Percentiles rank a stretch among this genome's conserved stretches.
Evolutionary conservation across 352 stramenopile genomes (phyloP).

Genomic region (Phytophthora capsici): DNA sequence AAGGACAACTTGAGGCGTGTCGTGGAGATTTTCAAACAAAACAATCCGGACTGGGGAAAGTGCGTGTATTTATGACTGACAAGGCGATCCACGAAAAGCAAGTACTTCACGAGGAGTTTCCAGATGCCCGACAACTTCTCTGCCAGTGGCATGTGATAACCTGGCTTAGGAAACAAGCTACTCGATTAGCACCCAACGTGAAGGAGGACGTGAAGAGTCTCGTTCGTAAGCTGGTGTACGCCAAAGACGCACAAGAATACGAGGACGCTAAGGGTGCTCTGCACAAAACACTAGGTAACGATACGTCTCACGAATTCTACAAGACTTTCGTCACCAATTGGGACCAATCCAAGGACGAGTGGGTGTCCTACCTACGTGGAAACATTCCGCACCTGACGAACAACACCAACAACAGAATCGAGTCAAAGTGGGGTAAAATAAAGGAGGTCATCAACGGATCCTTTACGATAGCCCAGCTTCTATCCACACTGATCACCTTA

Average conservation of each 20-base stretch:
- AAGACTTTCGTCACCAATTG: not conserved
- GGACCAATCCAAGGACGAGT: not conserved
- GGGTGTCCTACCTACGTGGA: too few species aligned
- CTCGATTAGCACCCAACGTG: not conserved
- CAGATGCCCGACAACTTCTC: not conserved
- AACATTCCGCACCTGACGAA: too few species aligned
- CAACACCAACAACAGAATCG: too few species aligned
- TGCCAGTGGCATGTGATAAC: conserved; percentile 14
- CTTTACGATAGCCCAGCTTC: too few species aligned
- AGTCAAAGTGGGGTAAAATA: too few species aligned
- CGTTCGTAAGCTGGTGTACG: conserved; percentile 7
- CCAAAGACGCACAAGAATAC: not conserved
- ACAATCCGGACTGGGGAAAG: conserved; percentile 7
- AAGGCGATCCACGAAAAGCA: conserved; percentile 18
- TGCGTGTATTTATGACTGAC: conserved; percentile 4
- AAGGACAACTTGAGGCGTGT: conserved; percentile 15
- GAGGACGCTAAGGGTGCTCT: not conserved
- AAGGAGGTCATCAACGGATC: too few species aligned
- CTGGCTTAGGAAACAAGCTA: conserved; percentile 15
- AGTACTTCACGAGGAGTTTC: not conserved
- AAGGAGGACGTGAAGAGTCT: conserved; percentile 10
- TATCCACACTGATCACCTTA: too few species aligned
- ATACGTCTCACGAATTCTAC: not conserved
- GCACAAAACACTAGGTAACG: not conserved
- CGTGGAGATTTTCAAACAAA: conserved; percentile 14